Evolutionary conservation across 495 filamentous ascomycete genomes (phyloP).

Genomic region (Astrocystis sublimbata): DNA sequence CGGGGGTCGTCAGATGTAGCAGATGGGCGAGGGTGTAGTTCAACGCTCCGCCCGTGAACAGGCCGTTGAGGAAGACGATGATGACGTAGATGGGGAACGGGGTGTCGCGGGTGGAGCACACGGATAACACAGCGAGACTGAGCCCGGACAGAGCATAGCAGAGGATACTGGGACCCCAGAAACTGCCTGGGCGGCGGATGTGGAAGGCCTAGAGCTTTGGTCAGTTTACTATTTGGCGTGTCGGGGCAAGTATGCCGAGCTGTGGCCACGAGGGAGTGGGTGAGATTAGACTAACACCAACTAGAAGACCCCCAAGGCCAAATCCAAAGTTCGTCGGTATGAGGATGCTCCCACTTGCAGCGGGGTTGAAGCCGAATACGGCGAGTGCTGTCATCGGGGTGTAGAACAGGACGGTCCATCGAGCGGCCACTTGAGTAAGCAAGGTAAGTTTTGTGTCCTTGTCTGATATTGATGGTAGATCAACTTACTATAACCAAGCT

Average conservation of each 20-base stretch:
- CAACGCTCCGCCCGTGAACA: slow-evolving; percentile 66
- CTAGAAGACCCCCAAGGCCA: slow-evolving; percentile 65
- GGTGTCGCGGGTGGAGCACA: slow-evolving; percentile 52
- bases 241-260: background rate
- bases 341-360: slow-evolving; percentile 67
- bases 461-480: no score
- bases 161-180: slow-evolving; percentile 60
- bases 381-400: slow-evolving; percentile 73
- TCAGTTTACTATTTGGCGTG: no score
- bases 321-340: slow-evolving; percentile 78
- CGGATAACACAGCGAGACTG: slow-evolving; percentile 50
- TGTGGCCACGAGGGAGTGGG: background rate
- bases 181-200: slow-evolving; percentile 65
- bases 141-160: slow-evolving; percentile 56
- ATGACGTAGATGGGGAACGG: slow-evolving; percentile 50
- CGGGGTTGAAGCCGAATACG: slow-evolving; percentile 64
- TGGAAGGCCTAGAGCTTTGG: slow-evolving; percentile 53
- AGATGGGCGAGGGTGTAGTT: slow-evolving; percentile 80
- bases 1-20: slow-evolving; percentile 62
- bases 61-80: slow-evolving; percentile 63
- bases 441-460: no score
- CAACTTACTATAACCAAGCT: slow-evolving; percentile 58
- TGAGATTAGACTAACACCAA: slow-evolving; percentile 45
- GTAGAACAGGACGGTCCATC: slow-evolving; percentile 78
- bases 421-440: slow-evolving; percentile 55